Evolutionary conservation across 805 yeast species (phyloP).

Genomic region (Saitoella complicata): DNA sequence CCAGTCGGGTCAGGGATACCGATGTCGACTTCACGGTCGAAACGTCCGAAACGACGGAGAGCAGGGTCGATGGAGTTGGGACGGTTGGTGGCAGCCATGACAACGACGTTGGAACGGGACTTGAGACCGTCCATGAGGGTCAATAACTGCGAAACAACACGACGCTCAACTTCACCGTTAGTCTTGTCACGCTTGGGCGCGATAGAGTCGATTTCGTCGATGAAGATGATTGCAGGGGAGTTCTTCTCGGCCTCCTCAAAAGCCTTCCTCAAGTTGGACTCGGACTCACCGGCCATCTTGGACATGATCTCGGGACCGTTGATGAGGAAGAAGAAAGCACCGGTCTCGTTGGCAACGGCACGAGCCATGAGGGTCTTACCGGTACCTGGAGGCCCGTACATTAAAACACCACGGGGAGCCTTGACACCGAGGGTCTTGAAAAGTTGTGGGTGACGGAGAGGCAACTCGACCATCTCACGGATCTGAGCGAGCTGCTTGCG

Average conservation of each 20-base stretch:
- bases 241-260: conserved; percentile 99
- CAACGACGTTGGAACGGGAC: conserved; percentile 96
- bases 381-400: conserved; percentile 99
- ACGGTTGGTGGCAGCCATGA: conserved; percentile 91
- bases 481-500: conserved; percentile 99
- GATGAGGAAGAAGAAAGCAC: conserved; percentile 94
- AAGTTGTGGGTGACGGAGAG: conserved; percentile 94
- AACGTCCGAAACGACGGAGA: conserved; percentile 69
- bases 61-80: conserved; percentile 81
- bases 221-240: conserved; percentile 93
- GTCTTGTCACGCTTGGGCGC: conserved; percentile 99
- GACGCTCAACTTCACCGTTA: conserved; percentile 97
- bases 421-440: conserved; percentile 97
- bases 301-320: conserved; percentile 99
- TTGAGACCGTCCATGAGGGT: conserved; percentile 99
- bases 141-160: conserved; percentile 94
- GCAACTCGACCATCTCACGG: conserved; percentile 95
- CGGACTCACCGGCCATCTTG: conserved; percentile 99
- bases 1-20: conserved; percentile 98
- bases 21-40: conserved; percentile 73
- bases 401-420: conserved; percentile 94
- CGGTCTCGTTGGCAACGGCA: conserved; percentile 99
- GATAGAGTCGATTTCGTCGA: conserved; percentile 96
- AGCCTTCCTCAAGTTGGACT: conserved; percentile 90
- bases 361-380: conserved; percentile 99